Evolutionary conservation across 202 grass and related monocot species (phyloP), one percentile per base, ranked within the genome.

Genomic region (Setaria italica): DNA sequence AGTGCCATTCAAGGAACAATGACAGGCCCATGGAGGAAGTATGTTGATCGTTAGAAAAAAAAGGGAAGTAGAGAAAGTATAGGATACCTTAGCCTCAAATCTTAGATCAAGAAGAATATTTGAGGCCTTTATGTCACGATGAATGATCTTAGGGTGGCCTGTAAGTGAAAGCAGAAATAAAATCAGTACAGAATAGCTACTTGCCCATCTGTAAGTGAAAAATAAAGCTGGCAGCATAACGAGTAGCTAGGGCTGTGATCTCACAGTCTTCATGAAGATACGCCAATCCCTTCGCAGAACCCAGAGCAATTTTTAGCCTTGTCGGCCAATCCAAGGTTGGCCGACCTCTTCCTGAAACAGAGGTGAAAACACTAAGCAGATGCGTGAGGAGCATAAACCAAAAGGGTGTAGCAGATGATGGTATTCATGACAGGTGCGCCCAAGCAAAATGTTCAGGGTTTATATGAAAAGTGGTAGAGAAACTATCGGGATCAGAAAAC

Each of bases 241-340:
- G 67, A 83, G 20, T 87, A 79, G 20, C 29, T 80, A 39, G 39
- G 72, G 20, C 37, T 71, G 60, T 77, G 67, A 77, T 69, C 89
- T 94, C 82, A 98, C 96, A 98, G 70, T 98, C 96, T 86, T 98
- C 93, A 62, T 98, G 96, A 83, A 98, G 90, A 94, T 98, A 98
- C 5, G 96, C 96, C 80, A 98, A 87, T 87, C 96, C 96, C 81
- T 98, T 98, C 0, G 93, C 96, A 64, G 96, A 85, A 90, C 96
- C 91, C 87, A 98, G 79, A 51, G 96, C 91, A 88, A 98, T 90
- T 59, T 83, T 91, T 69, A 95, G 35, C 82, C 96, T 93, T 77
- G 84, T 84, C 9, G 87, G 47, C 96, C 96, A 98, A 49, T 98
- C 91, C 92, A 98, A 80, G 30, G 91, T 92, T 73, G 79, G 86